Evolutionary conservation across 768 basidiomycete species (phyloP), one percentile per base, ranked within the genome.

Genomic region (Rhizopogon rudus): DNA sequence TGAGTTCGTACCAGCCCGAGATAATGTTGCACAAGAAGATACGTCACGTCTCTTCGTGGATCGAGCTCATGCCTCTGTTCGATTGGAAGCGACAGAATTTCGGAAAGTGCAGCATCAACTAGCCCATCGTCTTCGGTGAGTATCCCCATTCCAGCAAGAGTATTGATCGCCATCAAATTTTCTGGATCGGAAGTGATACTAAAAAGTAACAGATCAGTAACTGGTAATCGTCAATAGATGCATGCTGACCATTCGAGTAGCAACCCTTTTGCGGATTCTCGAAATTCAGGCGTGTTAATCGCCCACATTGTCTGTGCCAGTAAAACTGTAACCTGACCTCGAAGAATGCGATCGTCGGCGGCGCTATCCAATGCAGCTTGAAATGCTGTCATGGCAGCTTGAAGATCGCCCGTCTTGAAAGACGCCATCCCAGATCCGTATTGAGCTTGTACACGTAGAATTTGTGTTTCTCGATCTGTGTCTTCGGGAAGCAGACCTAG

Each of bases 261-360:
- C 58, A 86, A 82, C 22, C 77, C 76, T 71, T 93, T 91, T 8
- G 92, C 92, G 17, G 76, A 77, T 56, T 95, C 92, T 57, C 74
- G 81, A 37, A 81, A 85, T 51, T 93, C 94, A 8, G 85, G 83
- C 6, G 83, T 82, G 5, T 84, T 86, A 17, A 88, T 77, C 1
- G 86, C 82, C 94, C 94, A 98, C 62, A 97, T 77, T 6, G 83
- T 82, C 67, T 93, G 86, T 5, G 91, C 84, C n/a, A 93, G 78
- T n/a, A 92, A 64, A 2, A 97, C 84, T 1, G 78, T 80, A 22
- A 86, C 81, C 49, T 93, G 88, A 8, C 88, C 84, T 45, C 80
- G 78, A 51, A 89, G 65, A 6, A 68, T 57, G 20, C 65, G 46
- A 51, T 84, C 71, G 16, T 81, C 77, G 0, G 73, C 76, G 5